Conservation (phyloP, 805 yeast genomes). For the Saturnispora gosingensis region DNA sequence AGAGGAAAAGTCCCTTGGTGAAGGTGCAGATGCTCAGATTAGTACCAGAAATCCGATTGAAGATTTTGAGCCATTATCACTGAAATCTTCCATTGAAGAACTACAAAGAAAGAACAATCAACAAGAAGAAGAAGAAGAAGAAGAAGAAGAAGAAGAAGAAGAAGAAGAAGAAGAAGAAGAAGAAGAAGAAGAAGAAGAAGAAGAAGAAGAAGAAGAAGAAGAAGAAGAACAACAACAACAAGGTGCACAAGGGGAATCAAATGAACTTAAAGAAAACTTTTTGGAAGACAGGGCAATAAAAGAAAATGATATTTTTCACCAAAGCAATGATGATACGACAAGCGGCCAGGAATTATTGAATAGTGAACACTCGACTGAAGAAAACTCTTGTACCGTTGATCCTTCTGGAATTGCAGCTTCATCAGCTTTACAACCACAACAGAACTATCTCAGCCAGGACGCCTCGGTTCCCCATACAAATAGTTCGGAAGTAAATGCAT, state of each 20-base stretch:
- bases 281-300: too few species aligned
- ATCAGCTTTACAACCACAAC: background rate
- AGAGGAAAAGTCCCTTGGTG: background rate
- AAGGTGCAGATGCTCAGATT: background rate
- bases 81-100: background rate
- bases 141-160: background rate
- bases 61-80: background rate
- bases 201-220: background rate
- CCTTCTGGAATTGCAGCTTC: background rate
- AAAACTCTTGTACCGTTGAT: too few species aligned
- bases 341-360: too few species aligned
- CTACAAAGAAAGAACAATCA: background rate
- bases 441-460: background rate
- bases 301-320: too few species aligned
- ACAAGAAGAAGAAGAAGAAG: background rate
- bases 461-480: background rate
- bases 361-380: too few species aligned
- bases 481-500: background rate
- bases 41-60: background rate
- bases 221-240: too few species aligned
- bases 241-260: too few species aligned
- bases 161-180: too few species aligned
- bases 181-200: background rate
- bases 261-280: too few species aligned
- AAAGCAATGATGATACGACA: too few species aligned